phyloP scores from a whole-genome alignment of 495 filamentous ascomycete genomes.

The Tetracladium marchalianum region DNA sequence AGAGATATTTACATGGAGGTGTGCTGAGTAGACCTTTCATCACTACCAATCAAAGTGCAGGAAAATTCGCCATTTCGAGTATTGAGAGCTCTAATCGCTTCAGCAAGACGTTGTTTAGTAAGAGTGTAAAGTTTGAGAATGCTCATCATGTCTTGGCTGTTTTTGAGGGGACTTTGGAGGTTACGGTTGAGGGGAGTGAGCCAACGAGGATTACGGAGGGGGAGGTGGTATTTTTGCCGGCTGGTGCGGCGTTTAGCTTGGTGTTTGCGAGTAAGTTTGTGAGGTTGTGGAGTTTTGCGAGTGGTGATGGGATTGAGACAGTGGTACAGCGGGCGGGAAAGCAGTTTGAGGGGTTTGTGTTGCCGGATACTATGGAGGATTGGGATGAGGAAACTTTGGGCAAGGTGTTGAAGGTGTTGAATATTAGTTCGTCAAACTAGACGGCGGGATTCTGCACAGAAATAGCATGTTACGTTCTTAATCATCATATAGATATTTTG shows the following conservation, averaged over 20 bases:
- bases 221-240: conserved; percentile 33
- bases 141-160: conserved; percentile 33
- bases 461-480: no score
- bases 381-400: conserved; percentile 2
- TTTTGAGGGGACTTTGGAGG: conserved; percentile 29
- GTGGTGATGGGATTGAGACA: conserved; percentile 28
- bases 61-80: conserved; percentile 35
- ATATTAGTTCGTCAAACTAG: background rate
- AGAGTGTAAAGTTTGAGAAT: conserved; percentile 26
- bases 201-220: conserved; percentile 21
- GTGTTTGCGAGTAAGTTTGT: conserved; percentile 31
- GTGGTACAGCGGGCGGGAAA: conserved; percentile 7
- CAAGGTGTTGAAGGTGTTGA: conserved; percentile 4
- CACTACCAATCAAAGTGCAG: conserved; percentile 32
- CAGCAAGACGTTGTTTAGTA: conserved; percentile 20
- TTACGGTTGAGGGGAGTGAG: conserved; percentile 24
- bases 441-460: no score
- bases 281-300: conserved; percentile 31
- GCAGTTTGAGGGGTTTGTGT: conserved; percentile 4
- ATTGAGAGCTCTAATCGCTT: conserved; percentile 32
- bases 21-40: conserved; percentile 34
- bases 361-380: conserved; percentile 3
- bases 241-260: conserved; percentile 29
- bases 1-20: conserved; percentile 32
- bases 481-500: no score